A percentile compares a stretch with the other conserved stretches of the same genome.
Evolutionary conservation across 257 asterid genomes (phyloP).

Genomic region (Paulownia fortunei): DNA sequence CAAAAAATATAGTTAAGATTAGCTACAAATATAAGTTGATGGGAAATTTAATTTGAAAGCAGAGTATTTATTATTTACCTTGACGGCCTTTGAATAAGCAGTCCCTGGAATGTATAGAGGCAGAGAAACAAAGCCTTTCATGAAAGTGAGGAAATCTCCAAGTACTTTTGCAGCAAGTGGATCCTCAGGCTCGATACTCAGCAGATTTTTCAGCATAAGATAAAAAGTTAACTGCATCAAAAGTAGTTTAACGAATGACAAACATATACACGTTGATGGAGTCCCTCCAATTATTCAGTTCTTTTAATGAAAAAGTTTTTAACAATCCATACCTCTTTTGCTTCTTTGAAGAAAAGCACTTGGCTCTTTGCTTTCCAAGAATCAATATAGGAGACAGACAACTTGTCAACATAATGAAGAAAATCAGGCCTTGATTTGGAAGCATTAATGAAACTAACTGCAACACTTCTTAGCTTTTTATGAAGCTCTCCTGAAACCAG

Average conservation of each 20-base stretch:
- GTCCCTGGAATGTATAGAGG: conserved; percentile 76
- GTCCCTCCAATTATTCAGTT: background rate
- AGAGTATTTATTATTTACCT: conserved; percentile 50
- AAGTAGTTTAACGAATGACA: background rate
- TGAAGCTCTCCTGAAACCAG: conserved; percentile 64
- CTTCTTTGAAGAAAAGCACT: conserved; percentile 54
- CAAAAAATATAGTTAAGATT: too few species aligned
- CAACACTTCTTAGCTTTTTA: conserved; percentile 54
- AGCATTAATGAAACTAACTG: conserved; percentile 50
- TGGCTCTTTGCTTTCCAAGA: conserved; percentile 46
- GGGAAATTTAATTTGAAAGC: background rate
- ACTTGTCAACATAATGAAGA: conserved; percentile 38
- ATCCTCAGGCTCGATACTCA: conserved; percentile 64
- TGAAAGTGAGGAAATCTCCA: conserved; percentile 67
- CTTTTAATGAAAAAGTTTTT: background rate
- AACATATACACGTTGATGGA: background rate
- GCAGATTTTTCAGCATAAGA: conserved; percentile 63
- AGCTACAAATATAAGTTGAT: background rate
- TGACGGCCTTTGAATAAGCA: conserved; percentile 73
- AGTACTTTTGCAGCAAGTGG: conserved; percentile 56
- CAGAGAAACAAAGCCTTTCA: conserved; percentile 82
- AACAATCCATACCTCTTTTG: conserved; percentile 56
- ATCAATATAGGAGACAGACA: conserved; percentile 35
- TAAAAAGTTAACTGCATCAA: conserved; percentile 68
- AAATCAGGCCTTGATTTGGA: conserved; percentile 52